Percentiles rank a stretch among this genome's conserved stretches.
phyloP scores from a whole-genome alignment of 2,329 filamentous ascomycete species.

The Botrytis deweyae region DNA sequence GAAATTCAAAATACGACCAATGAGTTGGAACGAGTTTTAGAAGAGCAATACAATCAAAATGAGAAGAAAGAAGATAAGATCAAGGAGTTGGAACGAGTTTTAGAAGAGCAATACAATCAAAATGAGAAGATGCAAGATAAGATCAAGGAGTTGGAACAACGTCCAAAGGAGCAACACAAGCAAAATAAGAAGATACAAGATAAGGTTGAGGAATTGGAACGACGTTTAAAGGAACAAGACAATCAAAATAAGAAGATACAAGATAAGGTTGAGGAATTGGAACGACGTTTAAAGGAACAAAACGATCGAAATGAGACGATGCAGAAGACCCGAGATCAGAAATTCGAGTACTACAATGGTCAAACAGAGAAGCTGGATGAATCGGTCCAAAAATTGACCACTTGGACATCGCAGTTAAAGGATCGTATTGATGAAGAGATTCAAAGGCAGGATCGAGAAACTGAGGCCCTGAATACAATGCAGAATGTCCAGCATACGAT shows the following conservation, averaged over 20 bases:
- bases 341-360: background rate
- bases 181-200: background rate
- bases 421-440: background rate
- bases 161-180: background rate
- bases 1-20: no score
- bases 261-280: background rate
- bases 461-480: background rate
- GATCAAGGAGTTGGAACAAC: background rate
- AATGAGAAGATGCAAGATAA: background rate
- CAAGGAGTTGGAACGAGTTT: background rate
- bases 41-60: background rate
- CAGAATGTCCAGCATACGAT: background rate
- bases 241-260: background rate
- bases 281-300: background rate
- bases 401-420: background rate
- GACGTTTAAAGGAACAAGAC: background rate
- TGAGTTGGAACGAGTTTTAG: no score
- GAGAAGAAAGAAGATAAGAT: background rate
- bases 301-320: background rate
- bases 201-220: background rate
- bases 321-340: background rate
- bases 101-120: background rate
- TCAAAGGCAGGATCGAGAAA: background rate
- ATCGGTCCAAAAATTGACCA: background rate
- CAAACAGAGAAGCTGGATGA: background rate